These are phyloP conservation scores for Tetrahymena borealis DNA, from an alignment of 73 alveolate species.

Conservation along the genomic window DNA sequence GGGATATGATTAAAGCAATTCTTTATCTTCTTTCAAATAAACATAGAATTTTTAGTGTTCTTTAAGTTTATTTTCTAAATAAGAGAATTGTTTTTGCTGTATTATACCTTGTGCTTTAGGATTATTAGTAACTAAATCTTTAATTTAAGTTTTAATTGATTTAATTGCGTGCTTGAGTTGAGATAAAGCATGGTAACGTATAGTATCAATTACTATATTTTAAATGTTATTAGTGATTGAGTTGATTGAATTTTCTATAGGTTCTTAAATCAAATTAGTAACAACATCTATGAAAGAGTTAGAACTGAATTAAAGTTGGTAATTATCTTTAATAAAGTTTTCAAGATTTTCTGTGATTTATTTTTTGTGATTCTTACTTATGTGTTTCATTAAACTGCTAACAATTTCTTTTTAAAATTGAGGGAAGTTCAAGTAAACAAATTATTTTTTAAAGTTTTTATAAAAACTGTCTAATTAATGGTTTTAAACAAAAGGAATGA, in stretches of 20 bases:
- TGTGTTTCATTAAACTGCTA: background rate
- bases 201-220: background rate
- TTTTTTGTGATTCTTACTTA: background rate
- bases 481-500: background rate
- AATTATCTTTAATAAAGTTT: background rate
- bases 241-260: background rate
- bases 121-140: background rate
- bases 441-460: background rate
- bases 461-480: background rate
- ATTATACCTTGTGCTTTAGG: background rate
- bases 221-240: background rate
- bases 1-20: background rate
- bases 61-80: background rate
- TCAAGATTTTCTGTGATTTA: background rate
- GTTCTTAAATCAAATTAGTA: background rate
- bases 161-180: background rate
- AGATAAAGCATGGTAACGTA: background rate
- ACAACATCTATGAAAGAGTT: background rate
- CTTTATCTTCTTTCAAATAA: background rate
- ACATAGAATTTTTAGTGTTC: background rate
- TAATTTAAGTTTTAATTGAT: background rate
- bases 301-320: background rate
- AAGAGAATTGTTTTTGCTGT: background rate
- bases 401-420: background rate
- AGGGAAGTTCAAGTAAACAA: background rate